Conservation (phyloP, 768 basidiomycete genomes). For the Suillus clintonianus region DNA sequence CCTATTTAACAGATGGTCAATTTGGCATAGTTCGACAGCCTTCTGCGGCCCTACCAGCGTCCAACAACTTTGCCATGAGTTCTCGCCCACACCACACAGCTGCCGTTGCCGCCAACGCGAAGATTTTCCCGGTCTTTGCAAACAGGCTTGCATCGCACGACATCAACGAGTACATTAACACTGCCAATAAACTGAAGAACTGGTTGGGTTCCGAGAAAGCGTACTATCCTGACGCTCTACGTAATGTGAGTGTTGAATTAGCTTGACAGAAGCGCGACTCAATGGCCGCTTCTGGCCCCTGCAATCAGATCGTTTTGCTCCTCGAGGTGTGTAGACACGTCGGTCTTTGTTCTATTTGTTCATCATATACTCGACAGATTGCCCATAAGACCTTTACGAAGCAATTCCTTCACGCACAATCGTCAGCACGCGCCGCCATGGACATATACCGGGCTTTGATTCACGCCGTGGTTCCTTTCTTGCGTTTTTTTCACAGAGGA, state of each 20-base stretch:
- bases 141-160: constrained; percentile 34
- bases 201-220: constrained; percentile 53
- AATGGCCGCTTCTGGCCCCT: constrained; percentile 6
- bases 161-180: constrained; percentile 17
- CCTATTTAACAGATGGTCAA: no score
- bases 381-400: constrained; percentile 19
- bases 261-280: background rate
- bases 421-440: constrained; percentile 5
- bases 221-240: constrained; percentile 52
- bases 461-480: constrained; percentile 21
- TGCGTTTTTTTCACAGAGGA: constrained; percentile 19
- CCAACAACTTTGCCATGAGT: background rate
- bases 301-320: constrained; percentile 50
- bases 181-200: constrained; percentile 37
- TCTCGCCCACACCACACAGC: constrained; percentile 13
- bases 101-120: constrained; percentile 33
- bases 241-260: constrained; percentile 38
- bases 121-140: constrained; percentile 37
- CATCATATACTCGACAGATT: constrained; percentile 22
- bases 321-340: constrained; percentile 41
- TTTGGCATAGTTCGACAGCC: background rate
- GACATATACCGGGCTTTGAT: constrained; percentile 13
- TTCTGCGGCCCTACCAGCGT: background rate
- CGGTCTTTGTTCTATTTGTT: constrained; percentile 28
- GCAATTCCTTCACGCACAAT: constrained; percentile 7